These are phyloP conservation scores for Leccinum disarticulatum DNA, from an alignment of 768 basidiomycete genomes.

Conservation along the genomic window DNA sequence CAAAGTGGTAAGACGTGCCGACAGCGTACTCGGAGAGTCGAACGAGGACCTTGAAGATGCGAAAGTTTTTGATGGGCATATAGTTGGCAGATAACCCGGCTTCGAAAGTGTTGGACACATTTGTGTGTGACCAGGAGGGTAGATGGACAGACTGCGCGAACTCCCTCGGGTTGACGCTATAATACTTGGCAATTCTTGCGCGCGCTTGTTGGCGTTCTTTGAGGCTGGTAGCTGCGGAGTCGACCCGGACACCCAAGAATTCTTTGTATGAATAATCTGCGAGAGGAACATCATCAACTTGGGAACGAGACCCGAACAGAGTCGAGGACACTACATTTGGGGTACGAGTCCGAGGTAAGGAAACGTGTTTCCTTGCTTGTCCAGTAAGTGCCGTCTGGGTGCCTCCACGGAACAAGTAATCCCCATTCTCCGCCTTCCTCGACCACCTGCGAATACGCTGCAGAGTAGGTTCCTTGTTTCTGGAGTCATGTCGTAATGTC, in stretches of 20 bases:
- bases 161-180: constrained; percentile 24
- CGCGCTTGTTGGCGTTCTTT: constrained; percentile 23
- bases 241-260: constrained; percentile 28
- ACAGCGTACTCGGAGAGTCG: constrained; percentile 27
- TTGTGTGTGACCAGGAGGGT: constrained; percentile 18
- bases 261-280: constrained; percentile 31
- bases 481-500: constrained; percentile 1
- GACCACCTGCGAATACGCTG: constrained; percentile 25
- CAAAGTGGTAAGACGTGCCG: constrained; percentile 25
- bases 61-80: constrained; percentile 22
- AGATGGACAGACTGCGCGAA: constrained; percentile 1
- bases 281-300: not conserved
- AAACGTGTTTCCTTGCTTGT: constrained; percentile 26
- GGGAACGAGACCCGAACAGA: not conserved
- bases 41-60: constrained; percentile 27
- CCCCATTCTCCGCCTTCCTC: constrained; percentile 20
- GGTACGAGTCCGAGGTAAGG: constrained; percentile 15
- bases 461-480: constrained; percentile 20
- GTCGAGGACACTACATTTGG: constrained; percentile 19
- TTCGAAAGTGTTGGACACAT: constrained; percentile 11
- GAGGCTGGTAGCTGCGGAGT: constrained; percentile 12
- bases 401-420: constrained; percentile 24
- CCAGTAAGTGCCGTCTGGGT: constrained; percentile 26
- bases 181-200: constrained; percentile 22
- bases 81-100: constrained; percentile 15